A percentile compares a stretch with the other conserved stretches of the same genome.
phyloP scores from a whole-genome alignment of 1,284 basidiomycete genomes.

The Ganoderma meredithae region DNA sequence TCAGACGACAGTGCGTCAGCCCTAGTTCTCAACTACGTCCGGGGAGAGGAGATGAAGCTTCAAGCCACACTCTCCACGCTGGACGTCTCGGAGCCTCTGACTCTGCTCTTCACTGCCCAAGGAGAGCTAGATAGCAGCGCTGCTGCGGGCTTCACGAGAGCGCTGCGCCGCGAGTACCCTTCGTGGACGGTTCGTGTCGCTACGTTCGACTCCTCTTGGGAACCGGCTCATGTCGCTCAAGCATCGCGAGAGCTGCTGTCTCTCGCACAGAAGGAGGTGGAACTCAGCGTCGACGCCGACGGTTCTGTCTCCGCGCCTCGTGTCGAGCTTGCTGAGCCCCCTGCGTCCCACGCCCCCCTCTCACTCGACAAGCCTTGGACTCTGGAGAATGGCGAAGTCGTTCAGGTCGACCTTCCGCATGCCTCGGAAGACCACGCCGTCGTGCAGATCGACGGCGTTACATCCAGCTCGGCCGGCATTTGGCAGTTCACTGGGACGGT shows the following conservation, averaged over 20 bases:
- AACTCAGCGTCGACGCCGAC: constrained; percentile 20
- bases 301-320: constrained; percentile 19
- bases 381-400: constrained; percentile 13
- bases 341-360: constrained; percentile 3
- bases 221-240: neutral
- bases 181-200: constrained; percentile 22
- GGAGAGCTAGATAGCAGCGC: constrained; percentile 18
- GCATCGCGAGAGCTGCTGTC: constrained; percentile 8
- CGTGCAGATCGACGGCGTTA: constrained; percentile 17
- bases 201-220: constrained; percentile 17
- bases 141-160: constrained; percentile 18
- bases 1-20: neutral
- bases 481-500: constrained; percentile 11
- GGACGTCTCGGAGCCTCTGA: constrained; percentile 9
- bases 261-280: constrained; percentile 16
- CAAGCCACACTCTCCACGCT: constrained; percentile 7
- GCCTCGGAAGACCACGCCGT: constrained; percentile 16
- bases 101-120: constrained; percentile 15
- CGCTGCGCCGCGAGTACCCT: constrained; percentile 24
- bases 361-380: constrained; percentile 17
- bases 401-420: constrained; percentile 4
- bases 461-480: neutral
- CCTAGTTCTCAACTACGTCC: constrained; percentile 13
- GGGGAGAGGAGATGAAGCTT: constrained; percentile 24
- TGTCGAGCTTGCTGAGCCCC: constrained; percentile 3